Evolutionary conservation across 2,329 filamentous ascomycete genomes (phyloP).

Genomic region (Aspergillus proliferans): DNA sequence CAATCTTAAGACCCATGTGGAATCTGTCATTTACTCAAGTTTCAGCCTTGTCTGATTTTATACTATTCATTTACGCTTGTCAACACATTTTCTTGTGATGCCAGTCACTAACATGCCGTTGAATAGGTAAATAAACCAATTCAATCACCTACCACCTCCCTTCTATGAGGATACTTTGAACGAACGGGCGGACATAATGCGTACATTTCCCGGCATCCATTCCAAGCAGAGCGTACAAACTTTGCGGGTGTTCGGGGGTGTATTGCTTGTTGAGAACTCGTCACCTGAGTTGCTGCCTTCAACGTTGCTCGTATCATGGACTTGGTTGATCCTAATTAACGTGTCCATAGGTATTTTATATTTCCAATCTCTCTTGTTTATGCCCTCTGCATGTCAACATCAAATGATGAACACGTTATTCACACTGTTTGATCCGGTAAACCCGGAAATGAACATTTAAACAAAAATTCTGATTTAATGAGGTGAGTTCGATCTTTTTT

Average conservation of each 20-base stretch:
- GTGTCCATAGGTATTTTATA: conserved; percentile 21
- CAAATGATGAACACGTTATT: conserved; percentile 62
- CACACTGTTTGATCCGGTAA: conserved; percentile 62
- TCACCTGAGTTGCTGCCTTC: conserved; percentile 48
- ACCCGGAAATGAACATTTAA: conserved; percentile 54
- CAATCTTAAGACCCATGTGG: conserved; percentile 60
- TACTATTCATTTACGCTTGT: conserved; percentile 10
- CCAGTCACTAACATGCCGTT: conserved; percentile 24
- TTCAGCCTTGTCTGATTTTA: conserved; percentile 63
- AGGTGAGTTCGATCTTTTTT: conserved; percentile 38
- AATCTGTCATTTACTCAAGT: conserved; percentile 56
- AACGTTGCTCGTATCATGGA: conserved; percentile 18
- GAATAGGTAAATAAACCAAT: conserved; percentile 27
- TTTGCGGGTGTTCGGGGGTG: conserved; percentile 50
- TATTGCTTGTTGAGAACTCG: conserved; percentile 63
- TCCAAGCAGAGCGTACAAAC: conserved; percentile 59
- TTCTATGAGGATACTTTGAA: conserved; percentile 58
- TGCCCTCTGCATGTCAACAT: conserved; percentile 28
- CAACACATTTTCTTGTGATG: conserved; percentile 12
- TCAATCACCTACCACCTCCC: conserved; percentile 12
- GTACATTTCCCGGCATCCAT: conserved; percentile 46
- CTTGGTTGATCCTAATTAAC: conserved; percentile 13
- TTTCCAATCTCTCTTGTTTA: conserved; percentile 5
- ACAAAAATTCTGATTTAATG: conserved; percentile 67
- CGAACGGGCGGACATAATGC: conserved; percentile 64